These are phyloP conservation scores for Kodamaea fukazawae DNA, from an alignment of 805 yeast genomes.

Conservation along the genomic window DNA sequence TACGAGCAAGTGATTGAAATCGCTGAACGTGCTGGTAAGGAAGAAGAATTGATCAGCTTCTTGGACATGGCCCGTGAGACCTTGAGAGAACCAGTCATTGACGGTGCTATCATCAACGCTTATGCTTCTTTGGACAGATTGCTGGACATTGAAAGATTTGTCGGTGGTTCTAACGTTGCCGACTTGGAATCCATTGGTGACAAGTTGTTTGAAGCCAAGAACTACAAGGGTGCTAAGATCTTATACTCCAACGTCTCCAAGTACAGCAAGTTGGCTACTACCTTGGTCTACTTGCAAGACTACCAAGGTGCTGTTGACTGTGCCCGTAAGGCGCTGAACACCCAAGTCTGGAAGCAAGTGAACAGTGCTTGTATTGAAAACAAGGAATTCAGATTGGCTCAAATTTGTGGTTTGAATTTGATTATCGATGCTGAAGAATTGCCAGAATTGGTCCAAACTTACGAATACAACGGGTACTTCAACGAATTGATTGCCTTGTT, in stretches of 20 bases:
- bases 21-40: constrained; percentile 92
- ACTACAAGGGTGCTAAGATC: constrained; percentile 90
- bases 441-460: constrained; percentile 80
- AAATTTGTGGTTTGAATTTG: constrained; percentile 96
- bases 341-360: constrained; percentile 95
- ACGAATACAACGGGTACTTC: constrained; percentile 88
- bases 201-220: constrained; percentile 71
- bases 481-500: constrained; percentile 87
- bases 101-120: constrained; percentile 85
- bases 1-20: constrained; percentile 90
- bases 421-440: constrained; percentile 97
- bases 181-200: constrained; percentile 92
- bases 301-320: constrained; percentile 97
- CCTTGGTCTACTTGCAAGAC: constrained; percentile 86
- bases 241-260: constrained; percentile 84
- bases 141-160: constrained; percentile 78
- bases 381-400: constrained; percentile 94
- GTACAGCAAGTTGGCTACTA: constrained; percentile 95
- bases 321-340: constrained; percentile 95
- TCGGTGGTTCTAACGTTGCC: constrained; percentile 88
- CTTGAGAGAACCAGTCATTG: constrained; percentile 87
- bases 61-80: constrained; percentile 89
- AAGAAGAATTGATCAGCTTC: constrained; percentile 85
- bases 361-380: constrained; percentile 94
- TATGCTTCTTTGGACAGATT: constrained; percentile 77